Evolutionary conservation across 2,329 filamentous ascomycete species (phyloP).

Genomic region (Beauveria bassiana): DNA sequence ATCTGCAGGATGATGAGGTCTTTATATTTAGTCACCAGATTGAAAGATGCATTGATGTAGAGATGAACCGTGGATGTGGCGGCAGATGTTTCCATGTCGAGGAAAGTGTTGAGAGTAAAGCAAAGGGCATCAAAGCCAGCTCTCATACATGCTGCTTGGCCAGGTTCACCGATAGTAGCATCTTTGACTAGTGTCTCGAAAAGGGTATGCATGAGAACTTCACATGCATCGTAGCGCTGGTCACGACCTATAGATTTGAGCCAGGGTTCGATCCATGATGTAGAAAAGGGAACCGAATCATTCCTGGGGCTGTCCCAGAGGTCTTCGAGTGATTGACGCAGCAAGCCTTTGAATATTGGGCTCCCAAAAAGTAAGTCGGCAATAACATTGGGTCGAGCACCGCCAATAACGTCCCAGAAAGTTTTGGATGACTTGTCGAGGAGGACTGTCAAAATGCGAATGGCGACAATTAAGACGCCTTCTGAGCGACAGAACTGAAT

Average conservation of each 20-base stretch:
- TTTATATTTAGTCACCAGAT: slow-evolving; percentile 55
- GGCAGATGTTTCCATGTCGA: slow-evolving; percentile 36
- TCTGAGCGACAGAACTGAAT: slow-evolving; percentile 42
- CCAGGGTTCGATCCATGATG: slow-evolving; percentile 73
- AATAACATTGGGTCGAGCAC: slow-evolving; percentile 70
- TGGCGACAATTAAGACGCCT: slow-evolving; percentile 57
- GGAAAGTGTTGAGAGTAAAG: slow-evolving; percentile 49
- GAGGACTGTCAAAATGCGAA: slow-evolving; percentile 63
- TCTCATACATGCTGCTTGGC: slow-evolving; percentile 53
- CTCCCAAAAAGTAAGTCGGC: slow-evolving; percentile 79
- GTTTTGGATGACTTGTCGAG: slow-evolving; percentile 68
- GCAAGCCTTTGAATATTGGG: slow-evolving; percentile 53
- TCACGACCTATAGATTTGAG: slow-evolving; percentile 68
- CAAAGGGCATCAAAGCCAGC: slow-evolving; percentile 56
- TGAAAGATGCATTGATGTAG: slow-evolving; percentile 57
- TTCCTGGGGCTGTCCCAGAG: slow-evolving; percentile 34
- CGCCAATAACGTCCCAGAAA: slow-evolving; percentile 83
- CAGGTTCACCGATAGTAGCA: slow-evolving; percentile 44
- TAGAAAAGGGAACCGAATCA: slow-evolving; percentile 52
- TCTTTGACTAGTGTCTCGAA: slow-evolving; percentile 56
- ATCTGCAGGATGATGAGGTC: slow-evolving; percentile 44
- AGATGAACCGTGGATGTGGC: slow-evolving; percentile 47
- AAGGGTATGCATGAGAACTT: slow-evolving; percentile 68
- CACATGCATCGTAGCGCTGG: slow-evolving; percentile 72
- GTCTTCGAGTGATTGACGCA: slow-evolving; percentile 50